Base-by-base conservation (phyloP, 2,329 filamentous ascomycete genomes). In the Nemania serpens region DNA sequence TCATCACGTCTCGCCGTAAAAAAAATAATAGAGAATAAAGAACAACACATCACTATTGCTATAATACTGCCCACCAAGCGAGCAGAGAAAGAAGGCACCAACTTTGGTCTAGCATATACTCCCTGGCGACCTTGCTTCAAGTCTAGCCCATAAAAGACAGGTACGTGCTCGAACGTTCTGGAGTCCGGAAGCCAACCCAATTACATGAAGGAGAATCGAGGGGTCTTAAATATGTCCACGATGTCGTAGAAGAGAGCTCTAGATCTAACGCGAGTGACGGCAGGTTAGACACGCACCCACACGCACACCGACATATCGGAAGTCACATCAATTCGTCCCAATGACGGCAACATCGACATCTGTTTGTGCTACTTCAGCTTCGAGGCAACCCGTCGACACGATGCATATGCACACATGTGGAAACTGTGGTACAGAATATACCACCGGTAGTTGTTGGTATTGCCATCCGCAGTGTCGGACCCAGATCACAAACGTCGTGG, bases 381-480 rank as follows among this genome's bases (percentile, higher is more conserved):
- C 55, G 54, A 59, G 42, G 52, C 9, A 33, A 47, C 57, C 57
- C 36, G 62, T 68, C 63, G 60, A 68, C 70, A 68, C 61, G 39
- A 71, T 69, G 70, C 66, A 72, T 66, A 70, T 69, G 67, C 71
- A 74, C 60, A 74, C 67, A 33, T 75, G 73, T 63, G 68, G 71
- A 54, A 74, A 74, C 68, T 75, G 73, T 62, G 72, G 72, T 58
- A 75, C 73, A 37, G 72, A 75, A 66, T 75, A 74, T 64, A 70
- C 69, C 45, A 70, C 68, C 46, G 72, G 71, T 54, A 73, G 71
- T 70, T 75, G 73, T 69, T 75, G 73, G 73, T 75, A 75, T 66
- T 75, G 73, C 64, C 73, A 75, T 68, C 73, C 73, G 54, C 72
- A 74, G 65, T 67, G 71, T 65, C 71, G 62, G 63, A 57, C 63